A percentile compares a stretch with the other conserved stretches of the same genome.
Conservation (phyloP, 129 eudicot species). For the Lactuca saligna region DNA sequence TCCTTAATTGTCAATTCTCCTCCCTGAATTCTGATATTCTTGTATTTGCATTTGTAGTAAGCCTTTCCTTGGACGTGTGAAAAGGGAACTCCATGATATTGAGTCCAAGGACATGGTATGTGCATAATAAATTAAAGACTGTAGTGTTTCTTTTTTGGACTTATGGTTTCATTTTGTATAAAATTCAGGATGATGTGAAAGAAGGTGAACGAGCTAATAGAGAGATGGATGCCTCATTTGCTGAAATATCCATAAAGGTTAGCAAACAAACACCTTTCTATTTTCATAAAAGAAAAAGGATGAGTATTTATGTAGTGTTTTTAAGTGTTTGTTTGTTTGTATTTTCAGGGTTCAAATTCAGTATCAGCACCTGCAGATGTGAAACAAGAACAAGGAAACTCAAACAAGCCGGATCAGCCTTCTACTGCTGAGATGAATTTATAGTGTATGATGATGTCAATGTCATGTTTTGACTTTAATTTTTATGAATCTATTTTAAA, state of each 20-base stretch:
- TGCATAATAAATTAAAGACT: not conserved
- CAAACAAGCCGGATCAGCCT: conserved; percentile 47
- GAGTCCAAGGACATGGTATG: conserved; percentile 62
- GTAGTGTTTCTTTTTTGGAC: not conserved
- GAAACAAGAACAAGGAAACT: conserved; percentile 54
- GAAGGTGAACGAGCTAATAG: conserved; percentile 40
- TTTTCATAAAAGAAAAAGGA: not conserved
- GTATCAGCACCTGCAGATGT: conserved; percentile 34
- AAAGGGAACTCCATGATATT: conserved; percentile 62
- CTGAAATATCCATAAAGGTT: conserved; percentile 55
- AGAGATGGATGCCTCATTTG: conserved; percentile 46
- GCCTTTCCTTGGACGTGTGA: conserved; percentile 54
- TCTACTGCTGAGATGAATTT: conserved; percentile 40
- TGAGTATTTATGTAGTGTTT: not conserved
- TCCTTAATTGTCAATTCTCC: not conserved
- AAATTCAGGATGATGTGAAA: conserved; percentile 38
- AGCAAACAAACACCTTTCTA: not conserved
- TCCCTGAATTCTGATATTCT: not conserved
- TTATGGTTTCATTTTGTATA: not conserved
- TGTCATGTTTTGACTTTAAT: conserved; percentile 7
- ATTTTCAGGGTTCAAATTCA: conserved; percentile 44
- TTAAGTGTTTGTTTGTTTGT: conserved; percentile 2
- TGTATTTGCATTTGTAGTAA: conserved; percentile 30
- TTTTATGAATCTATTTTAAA: not conserved
- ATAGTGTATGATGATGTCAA: conserved; percentile 5